Evolutionary conservation across 345 rosid species (phyloP), one percentile per base, ranked within the genome.

Genomic region (Camelina sativa): DNA sequence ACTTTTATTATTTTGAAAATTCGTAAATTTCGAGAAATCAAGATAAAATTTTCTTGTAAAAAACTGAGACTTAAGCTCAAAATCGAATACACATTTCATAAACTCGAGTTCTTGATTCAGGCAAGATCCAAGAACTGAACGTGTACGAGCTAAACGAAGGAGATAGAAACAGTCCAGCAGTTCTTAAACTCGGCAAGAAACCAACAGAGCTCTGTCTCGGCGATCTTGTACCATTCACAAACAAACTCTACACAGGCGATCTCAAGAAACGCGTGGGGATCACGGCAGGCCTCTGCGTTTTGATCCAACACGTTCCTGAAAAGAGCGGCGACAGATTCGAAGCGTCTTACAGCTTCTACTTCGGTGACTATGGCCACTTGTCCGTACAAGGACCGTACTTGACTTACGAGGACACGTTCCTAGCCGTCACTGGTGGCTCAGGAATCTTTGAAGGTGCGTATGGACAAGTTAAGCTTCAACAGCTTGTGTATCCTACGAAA

Each of bases 71-170:
- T 11, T 55, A 17, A 71, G 17, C 6, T 37, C 5, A 35, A 65
- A 69, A 0, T 3, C 3, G 7, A 44, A 44, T 1, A 57, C 37
- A n/a, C 19, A 60, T 48, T 7, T 56, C 37, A 46, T 3, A 9
- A 28, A 43, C 6, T 7, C 16, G 47, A 43, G 47, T 43, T 43
- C 13, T 44, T 8, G 37, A 60, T 71, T 28, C 52, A 88, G 98
- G 60, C 17, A 80, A 86, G 56, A 82, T 89, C 64, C 98, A 89
- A 69, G 95, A 90, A 16, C 83, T 93, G 28, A 23, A 11, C 32
- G 88, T 90, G 63, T 89, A 93, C 75, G 97, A 93, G 85, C 77
- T 93, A 74, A 93, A 93, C 77, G 98, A 93, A 84, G 84, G 92
- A 71, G 98, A 93, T 48, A 82, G 97, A 28, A 86, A 87, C 54